Evolutionary conservation across 2,329 filamentous ascomycete genomes (phyloP).

Genomic region (Xylaria sp.): DNA sequence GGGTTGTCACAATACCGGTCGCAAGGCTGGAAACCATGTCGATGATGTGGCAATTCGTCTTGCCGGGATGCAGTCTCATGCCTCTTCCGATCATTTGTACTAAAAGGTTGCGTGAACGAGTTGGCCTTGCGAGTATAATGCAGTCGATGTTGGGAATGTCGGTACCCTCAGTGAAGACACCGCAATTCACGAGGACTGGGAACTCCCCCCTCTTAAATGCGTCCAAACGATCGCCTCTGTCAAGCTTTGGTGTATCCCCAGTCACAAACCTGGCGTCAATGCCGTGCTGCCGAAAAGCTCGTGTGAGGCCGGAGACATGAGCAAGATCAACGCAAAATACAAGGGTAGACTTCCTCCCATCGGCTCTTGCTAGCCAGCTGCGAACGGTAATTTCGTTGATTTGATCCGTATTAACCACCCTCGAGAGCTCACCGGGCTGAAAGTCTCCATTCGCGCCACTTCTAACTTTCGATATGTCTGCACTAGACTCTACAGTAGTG

Average conservation of each 20-base stretch:
- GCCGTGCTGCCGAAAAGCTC: constrained; percentile 79
- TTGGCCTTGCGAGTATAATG: constrained; percentile 86
- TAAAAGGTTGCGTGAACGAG: constrained; percentile 89
- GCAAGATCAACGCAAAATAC: constrained; percentile 93
- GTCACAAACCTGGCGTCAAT: constrained; percentile 91
- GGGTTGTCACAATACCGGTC: constrained; percentile 87
- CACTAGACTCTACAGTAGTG: constrained; percentile 87
- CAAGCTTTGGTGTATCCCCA: constrained; percentile 76
- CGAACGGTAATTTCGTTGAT: constrained; percentile 87
- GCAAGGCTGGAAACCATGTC: constrained; percentile 92
- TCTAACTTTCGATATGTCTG: constrained; percentile 78
- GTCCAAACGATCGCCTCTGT: constrained; percentile 76
- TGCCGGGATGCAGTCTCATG: constrained; percentile 83
- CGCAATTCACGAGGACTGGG: constrained; percentile 92
- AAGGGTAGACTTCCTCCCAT: constrained; percentile 81
- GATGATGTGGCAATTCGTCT: constrained; percentile 91
- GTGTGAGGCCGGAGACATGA: constrained; percentile 81
- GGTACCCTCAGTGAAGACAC: constrained; percentile 96
- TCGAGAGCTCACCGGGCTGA: constrained; percentile 78
- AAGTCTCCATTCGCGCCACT: constrained; percentile 81
- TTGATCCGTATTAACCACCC: constrained; percentile 81
- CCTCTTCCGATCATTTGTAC: constrained; percentile 98
- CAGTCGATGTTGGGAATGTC: constrained; percentile 99
- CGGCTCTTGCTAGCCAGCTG: constrained; percentile 84
- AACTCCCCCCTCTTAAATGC: constrained; percentile 81